These are phyloP conservation scores for Marsdenia floribunda DNA, from an alignment of 257 asterid species.

Conservation along the genomic window DNA sequence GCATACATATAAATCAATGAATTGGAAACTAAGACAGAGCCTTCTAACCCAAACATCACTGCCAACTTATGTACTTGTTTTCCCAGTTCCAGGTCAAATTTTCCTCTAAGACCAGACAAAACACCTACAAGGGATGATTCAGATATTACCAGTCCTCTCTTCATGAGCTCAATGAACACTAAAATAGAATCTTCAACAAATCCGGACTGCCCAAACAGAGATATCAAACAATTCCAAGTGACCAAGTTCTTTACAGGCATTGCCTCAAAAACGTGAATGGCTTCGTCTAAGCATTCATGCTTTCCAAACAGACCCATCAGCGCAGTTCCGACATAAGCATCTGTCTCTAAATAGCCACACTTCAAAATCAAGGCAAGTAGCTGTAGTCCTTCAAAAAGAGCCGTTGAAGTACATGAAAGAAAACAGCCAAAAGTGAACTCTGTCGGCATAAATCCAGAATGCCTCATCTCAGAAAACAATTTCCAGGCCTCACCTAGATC, in stretches of 20 bases:
- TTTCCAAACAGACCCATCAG: slow-evolving; percentile 62
- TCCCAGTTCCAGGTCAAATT: slow-evolving; percentile 33
- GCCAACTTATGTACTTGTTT: slow-evolving; percentile 57
- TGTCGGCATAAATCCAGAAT: slow-evolving; percentile 40
- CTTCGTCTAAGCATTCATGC: slow-evolving; percentile 50
- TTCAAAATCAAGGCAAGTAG: slow-evolving; percentile 61
- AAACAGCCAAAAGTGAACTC: slow-evolving; percentile 59
- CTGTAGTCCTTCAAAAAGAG: slow-evolving; percentile 43
- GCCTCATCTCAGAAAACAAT: slow-evolving; percentile 54
- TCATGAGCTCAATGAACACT: slow-evolving; percentile 45
- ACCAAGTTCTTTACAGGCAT: slow-evolving; percentile 67
- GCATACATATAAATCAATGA: slow-evolving; percentile 58
- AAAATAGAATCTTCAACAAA: slow-evolving; percentile 36
- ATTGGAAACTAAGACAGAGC: slow-evolving; percentile 40
- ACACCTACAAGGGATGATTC: slow-evolving; percentile 48
- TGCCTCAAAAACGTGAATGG: slow-evolving; percentile 42
- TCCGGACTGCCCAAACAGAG: slow-evolving; percentile 51
- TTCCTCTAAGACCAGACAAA: slow-evolving; percentile 36
- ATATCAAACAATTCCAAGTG: slow-evolving; percentile 59
- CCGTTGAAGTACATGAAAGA: slow-evolving; percentile 45
- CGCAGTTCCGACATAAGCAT: slow-evolving; percentile 68
- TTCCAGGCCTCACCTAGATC: slow-evolving; percentile 35
- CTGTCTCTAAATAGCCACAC: slow-evolving; percentile 36
- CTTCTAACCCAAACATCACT: slow-evolving; percentile 47
- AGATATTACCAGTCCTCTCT: slow-evolving; percentile 34